Conservation (phyloP, 176 grass and related monocot species). For the Aegilops speltoides region DNA sequence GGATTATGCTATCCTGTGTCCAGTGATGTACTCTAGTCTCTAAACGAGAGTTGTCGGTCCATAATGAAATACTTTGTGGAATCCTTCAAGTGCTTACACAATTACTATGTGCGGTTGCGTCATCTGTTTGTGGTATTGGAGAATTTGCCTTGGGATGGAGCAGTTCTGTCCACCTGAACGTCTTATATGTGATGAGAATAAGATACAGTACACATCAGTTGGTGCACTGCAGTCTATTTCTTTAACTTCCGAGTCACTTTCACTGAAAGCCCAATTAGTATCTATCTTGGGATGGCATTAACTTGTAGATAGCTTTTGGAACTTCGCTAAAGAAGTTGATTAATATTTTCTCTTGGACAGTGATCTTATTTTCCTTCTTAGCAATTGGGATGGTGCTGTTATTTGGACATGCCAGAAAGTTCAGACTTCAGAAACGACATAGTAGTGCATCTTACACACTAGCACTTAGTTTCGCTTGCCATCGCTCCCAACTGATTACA, state of each 20-base stretch:
- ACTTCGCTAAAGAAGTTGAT: background rate
- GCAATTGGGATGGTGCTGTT: background rate
- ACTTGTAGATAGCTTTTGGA: background rate
- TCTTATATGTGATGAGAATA: background rate
- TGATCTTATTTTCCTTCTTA: background rate
- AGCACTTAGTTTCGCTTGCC: background rate
- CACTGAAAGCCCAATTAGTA: background rate
- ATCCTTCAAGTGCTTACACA: background rate
- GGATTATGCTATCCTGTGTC: background rate
- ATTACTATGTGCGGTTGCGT: background rate
- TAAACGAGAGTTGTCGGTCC: background rate
- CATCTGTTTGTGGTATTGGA: background rate
- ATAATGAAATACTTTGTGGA: background rate
- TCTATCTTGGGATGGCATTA: background rate
- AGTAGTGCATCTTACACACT: background rate
- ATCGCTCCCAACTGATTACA: background rate
- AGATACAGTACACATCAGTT: background rate
- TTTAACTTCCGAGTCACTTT: background rate
- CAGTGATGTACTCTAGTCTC: background rate
- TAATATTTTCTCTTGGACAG: background rate
- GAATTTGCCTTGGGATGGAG: background rate
- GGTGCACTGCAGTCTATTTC: background rate
- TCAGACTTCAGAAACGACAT: background rate
- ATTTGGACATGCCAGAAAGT: background rate
- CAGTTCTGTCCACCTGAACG: background rate